Conservation (phyloP, 352 stramenopile genomes). For the Phytophthora citricola region DNA sequence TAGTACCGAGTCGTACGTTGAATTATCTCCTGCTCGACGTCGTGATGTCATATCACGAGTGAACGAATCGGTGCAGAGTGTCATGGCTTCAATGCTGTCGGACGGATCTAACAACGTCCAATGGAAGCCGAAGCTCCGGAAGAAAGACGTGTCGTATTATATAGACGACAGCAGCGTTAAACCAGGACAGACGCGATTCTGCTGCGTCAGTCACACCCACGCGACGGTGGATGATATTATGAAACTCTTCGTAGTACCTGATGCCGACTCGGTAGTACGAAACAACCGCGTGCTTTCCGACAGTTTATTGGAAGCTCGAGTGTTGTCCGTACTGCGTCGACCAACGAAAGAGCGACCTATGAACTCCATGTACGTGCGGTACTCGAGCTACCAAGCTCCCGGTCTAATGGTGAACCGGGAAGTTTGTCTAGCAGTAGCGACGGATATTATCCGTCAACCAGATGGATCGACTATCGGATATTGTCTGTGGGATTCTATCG, state of each 20-base stretch:
- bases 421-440: slow-evolving; percentile 42
- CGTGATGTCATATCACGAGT: slow-evolving; percentile 29
- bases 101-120: slow-evolving; percentile 39
- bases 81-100: slow-evolving; percentile 59
- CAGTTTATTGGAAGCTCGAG: slow-evolving; percentile 50
- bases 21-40: slow-evolving; percentile 32
- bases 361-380: slow-evolving; percentile 45
- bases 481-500: slow-evolving; percentile 69
- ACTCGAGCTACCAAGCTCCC: slow-evolving; percentile 43
- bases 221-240: slow-evolving; percentile 53
- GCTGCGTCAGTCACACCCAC: slow-evolving; percentile 51
- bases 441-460: slow-evolving; percentile 41
- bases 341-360: slow-evolving; percentile 47
- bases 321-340: slow-evolving; percentile 47
- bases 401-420: slow-evolving; percentile 48
- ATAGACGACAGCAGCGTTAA: slow-evolving; percentile 50
- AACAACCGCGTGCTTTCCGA: slow-evolving; percentile 59
- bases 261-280: slow-evolving; percentile 41
- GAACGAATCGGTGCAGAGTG: slow-evolving; percentile 41
- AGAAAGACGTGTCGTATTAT: slow-evolving; percentile 59
- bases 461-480: slow-evolving; percentile 62
- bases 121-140: slow-evolving; percentile 54
- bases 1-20: slow-evolving; percentile 17
- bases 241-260: slow-evolving; percentile 54
- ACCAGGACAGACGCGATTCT: slow-evolving; percentile 57